A percentile compares a stretch with the other conserved stretches of the same genome.
These are phyloP conservation scores for Pseudofabraea citricarpa DNA, from an alignment of 2,329 filamentous ascomycete genomes.

Conservation along the genomic window DNA sequence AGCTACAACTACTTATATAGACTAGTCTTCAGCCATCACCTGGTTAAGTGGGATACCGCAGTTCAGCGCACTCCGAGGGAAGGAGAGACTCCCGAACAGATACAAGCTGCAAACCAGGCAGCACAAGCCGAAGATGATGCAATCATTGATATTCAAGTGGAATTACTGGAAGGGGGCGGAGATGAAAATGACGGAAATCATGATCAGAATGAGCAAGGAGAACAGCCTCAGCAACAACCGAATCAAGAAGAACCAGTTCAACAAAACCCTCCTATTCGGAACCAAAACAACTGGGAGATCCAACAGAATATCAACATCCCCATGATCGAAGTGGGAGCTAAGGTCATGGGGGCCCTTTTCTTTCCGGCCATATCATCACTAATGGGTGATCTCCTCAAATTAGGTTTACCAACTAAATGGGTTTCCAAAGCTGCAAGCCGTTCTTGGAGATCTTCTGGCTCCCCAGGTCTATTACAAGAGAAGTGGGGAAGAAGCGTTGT, in stretches of 20 bases:
- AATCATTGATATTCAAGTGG: conserved; percentile 17
- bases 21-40: conserved; percentile 19
- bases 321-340: conserved; percentile 50
- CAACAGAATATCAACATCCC: conserved; percentile 35
- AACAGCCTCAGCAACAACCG: background rate
- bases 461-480: conserved; percentile 59
- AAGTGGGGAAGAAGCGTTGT: conserved; percentile 86
- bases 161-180: conserved; percentile 3
- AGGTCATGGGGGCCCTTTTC: conserved; percentile 64
- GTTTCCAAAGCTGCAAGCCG: conserved; percentile 30
- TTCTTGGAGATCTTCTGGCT: conserved; percentile 21
- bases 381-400: conserved; percentile 70
- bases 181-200: background rate
- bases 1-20: conserved; percentile 58
- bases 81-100: conserved; percentile 27
- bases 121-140: conserved; percentile 26
- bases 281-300: conserved; percentile 15
- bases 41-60: conserved; percentile 27
- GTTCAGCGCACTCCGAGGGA: conserved; percentile 27
- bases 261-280: background rate
- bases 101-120: conserved; percentile 26
- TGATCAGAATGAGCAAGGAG: background rate
- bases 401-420: conserved; percentile 64
- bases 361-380: conserved; percentile 78
- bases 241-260: background rate